Evolutionary conservation across 441 rosid genomes (phyloP), one percentile per base, ranked within the genome.

Genomic region (Mallotus japonicus): DNA sequence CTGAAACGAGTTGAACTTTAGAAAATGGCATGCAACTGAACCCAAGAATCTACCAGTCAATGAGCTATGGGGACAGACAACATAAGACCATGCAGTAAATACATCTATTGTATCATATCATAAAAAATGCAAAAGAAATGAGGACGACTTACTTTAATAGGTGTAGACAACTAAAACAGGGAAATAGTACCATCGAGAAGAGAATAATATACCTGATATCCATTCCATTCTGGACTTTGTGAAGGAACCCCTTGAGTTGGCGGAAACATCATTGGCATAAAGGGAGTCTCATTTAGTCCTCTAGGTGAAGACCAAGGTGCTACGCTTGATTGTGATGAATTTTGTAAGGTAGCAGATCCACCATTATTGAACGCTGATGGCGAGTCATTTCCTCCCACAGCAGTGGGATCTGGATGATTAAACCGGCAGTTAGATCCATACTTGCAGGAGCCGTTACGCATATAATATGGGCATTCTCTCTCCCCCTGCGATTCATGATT

Each of bases 361-460:
- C 86, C 93, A 82, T 84, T 86, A 69, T 76, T 81, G 75, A 75
- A 83, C 71, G 82, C 79, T 40, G 86, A 72, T 73, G 86, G 81
- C 67, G 85, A 75, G 50, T 90, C 92, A 63, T 75, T 75, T 56
- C 81, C 87, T 72, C 87, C 87, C 5, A 76, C 79, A 74, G 85
- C 72, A 37, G 90, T 81, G 44, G 95, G 98, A 79, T 93, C 96
- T 24, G 99, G 99, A 87, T 96, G 99, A 81, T 87, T 87, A 74
- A 89, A 96, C 77, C 81, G 86, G 87, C 99, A 96, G 78, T 77
- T 89, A 60, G 88, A 75, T 71, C 91, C 97, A 79, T 71, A 96
- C 77, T 92, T 96, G 87, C 99, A 96, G 75, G 98, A 90, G 74
- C 93, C 98, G 73, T 83, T 90, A 56, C 96, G 97, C 97, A 96